These are phyloP conservation scores for Shiraia sp. DNA, from an alignment of 2,329 filamentous ascomycete species.

Conservation along the genomic window DNA sequence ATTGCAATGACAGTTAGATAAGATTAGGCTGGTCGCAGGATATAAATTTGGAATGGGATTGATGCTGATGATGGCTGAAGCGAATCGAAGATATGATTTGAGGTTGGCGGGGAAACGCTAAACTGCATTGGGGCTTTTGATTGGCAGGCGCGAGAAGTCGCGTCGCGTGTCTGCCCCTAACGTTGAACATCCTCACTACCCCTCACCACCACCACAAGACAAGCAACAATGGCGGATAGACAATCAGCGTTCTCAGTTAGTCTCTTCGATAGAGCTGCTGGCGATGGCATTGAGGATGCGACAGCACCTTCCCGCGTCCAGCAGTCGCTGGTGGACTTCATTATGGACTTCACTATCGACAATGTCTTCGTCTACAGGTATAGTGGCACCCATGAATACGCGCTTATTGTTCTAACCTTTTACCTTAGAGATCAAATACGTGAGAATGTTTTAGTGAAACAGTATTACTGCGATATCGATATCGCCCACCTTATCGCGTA, in stretches of 20 bases:
- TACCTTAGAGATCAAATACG: constrained; percentile 93
- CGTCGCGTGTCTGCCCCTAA: constrained; percentile 17
- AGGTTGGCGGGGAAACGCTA: constrained; percentile 1
- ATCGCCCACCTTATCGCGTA: constrained; percentile 94
- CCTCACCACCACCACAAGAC: constrained; percentile 13
- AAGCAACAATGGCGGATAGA: constrained; percentile 60
- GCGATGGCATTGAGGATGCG: constrained; percentile 37
- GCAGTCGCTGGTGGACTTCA: constrained; percentile 82
- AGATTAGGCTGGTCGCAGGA: too few relatives aligned
- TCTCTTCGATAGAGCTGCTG: constrained; percentile 63
- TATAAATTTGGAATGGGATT: too few relatives aligned
- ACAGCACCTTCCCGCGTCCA: constrained; percentile 58
- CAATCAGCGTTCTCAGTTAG: constrained; percentile 85
- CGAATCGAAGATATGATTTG: neutral
- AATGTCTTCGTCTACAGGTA: constrained; percentile 91
- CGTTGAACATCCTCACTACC: constrained; percentile 17
- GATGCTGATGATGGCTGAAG: neutral
- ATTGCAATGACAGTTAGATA: too few relatives aligned
- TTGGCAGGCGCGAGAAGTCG: constrained; percentile 10
- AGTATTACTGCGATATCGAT: constrained; percentile 95
- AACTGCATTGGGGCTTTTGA: constrained; percentile 5
- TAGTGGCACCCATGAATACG: neutral
- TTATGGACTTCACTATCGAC: constrained; percentile 91
- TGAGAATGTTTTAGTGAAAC: constrained; percentile 91
- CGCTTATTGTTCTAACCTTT: constrained; percentile 40